Conservation (phyloP, 495 filamentous ascomycete species). For the Usnea hakonensis region DNA sequence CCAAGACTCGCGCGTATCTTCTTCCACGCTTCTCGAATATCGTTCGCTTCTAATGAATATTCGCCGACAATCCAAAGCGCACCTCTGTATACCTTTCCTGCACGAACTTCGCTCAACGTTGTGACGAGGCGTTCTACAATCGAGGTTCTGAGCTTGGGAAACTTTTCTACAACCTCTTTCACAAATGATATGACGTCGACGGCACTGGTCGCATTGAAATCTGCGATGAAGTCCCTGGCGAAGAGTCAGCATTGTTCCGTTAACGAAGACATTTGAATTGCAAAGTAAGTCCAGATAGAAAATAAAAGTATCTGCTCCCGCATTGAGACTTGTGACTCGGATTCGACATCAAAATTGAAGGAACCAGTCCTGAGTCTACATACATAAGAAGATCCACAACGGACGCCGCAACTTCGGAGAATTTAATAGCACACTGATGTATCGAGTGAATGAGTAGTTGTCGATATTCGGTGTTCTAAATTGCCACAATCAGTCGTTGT, state of each 20-base stretch:
- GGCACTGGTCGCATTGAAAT: constrained; percentile 94
- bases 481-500: constrained; percentile 22
- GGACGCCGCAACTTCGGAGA: constrained; percentile 93
- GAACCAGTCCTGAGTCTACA: constrained; percentile 24
- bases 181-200: constrained; percentile 98
- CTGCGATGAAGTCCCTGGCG: constrained; percentile 76
- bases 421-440: constrained; percentile 96
- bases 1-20: constrained; percentile 87
- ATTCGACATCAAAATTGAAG: not conserved
- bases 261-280: not conserved
- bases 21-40: constrained; percentile 97
- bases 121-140: constrained; percentile 86
- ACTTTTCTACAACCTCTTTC: constrained; percentile 98
- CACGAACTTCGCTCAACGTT: constrained; percentile 86
- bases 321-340: not conserved
- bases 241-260: not conserved
- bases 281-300: not conserved
- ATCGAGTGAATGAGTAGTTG: constrained; percentile 94
- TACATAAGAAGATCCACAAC: constrained; percentile 89
- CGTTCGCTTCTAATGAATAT: constrained; percentile 85
- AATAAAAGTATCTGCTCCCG: not conserved
- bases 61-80: constrained; percentile 98
- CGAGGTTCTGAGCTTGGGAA: constrained; percentile 76
- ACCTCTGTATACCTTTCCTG: constrained; percentile 94
- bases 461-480: constrained; percentile 86